Evolutionary conservation across 108 stramenopile species (phyloP).

Genomic region (Pseudonitzschia multiseries): DNA sequence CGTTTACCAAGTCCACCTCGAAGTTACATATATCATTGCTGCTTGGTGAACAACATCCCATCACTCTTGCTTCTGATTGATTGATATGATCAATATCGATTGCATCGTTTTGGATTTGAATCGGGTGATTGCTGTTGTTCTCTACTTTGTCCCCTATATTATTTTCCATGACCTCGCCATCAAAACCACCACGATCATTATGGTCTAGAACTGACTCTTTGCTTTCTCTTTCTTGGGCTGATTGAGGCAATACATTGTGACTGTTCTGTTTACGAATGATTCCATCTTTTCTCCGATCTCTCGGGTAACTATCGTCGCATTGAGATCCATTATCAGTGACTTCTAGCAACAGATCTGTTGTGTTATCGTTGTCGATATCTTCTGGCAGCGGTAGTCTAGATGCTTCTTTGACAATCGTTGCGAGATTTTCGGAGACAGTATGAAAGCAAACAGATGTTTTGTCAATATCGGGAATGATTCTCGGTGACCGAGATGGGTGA

Average conservation of each 20-base stretch:
- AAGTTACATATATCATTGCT: background rate
- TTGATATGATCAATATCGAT: background rate
- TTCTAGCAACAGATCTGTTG: background rate
- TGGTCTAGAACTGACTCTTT: background rate
- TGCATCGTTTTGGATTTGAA: background rate
- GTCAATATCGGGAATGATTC: background rate
- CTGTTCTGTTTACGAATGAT: too few relatives aligned
- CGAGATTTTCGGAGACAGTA: background rate
- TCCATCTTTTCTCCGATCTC: background rate
- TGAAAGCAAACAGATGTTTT: background rate
- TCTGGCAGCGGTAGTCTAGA: slow-evolving; percentile 9
- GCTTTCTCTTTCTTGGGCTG: background rate
- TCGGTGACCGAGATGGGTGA: background rate
- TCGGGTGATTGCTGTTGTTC: background rate
- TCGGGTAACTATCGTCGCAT: background rate
- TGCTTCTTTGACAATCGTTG: background rate
- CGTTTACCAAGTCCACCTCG: background rate
- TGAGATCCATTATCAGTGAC: background rate
- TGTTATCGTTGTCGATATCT: background rate
- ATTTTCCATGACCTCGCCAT: background rate
- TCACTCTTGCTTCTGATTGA: too few relatives aligned
- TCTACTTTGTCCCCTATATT: background rate
- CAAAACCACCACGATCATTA: background rate
- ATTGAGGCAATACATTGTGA: background rate
- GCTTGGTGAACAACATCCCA: too few relatives aligned